Evolutionary conservation across 2,329 filamentous ascomycete species (phyloP).

Genomic region (Sordariomycetes sp.): DNA sequence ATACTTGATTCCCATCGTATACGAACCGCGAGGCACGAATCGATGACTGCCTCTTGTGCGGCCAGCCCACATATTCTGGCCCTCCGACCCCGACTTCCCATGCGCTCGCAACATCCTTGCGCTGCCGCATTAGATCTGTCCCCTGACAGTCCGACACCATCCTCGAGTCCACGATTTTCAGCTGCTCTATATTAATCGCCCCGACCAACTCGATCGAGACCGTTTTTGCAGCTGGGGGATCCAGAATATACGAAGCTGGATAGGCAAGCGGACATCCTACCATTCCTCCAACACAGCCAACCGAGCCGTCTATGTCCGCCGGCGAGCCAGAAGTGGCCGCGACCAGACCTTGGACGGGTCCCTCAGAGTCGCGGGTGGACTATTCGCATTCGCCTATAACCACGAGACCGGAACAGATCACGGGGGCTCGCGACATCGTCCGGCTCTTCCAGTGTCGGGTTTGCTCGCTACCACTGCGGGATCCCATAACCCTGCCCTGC

Average conservation of each 20-base stretch:
- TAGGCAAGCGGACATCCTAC: neutral
- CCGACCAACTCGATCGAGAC: no score
- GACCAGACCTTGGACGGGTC: conserved; percentile 8
- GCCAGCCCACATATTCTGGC: neutral
- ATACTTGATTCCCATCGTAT: neutral
- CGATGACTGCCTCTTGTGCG: neutral
- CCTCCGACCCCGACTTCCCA: neutral
- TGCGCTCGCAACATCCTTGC: neutral
- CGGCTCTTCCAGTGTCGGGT: conserved; percentile 68
- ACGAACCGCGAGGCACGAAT: neutral
- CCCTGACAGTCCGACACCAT: no score
- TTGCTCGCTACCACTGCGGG: conserved; percentile 59
- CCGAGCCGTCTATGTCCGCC: conserved; percentile 12
- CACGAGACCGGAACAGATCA: conserved; percentile 4
- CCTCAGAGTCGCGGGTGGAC: conserved; percentile 1
- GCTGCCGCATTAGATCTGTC: neutral
- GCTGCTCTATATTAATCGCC: no score
- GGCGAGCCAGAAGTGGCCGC: conserved; percentile 10
- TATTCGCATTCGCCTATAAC: neutral
- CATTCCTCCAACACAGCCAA: neutral
- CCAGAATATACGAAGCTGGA: no score
- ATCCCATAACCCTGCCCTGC: conserved; percentile 72
- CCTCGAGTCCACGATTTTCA: no score
- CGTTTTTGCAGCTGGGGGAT: no score
- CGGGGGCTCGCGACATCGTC: conserved; percentile 29